Conservation (phyloP, 345 rosid genomes). For the Melastoma malabathricum region DNA sequence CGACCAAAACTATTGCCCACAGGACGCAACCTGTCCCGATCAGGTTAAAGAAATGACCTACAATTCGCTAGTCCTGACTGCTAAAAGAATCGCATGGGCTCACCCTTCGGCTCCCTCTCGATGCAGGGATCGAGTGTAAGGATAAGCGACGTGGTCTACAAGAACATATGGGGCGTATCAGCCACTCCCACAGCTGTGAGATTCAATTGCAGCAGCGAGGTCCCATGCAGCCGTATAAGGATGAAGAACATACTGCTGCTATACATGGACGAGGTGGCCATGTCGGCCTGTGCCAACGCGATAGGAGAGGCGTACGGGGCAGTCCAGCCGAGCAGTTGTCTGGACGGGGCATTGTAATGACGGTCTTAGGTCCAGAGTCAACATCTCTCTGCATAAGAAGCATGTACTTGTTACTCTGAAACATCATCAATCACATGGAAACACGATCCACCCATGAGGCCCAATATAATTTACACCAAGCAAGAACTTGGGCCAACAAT, state of each 20-base stretch:
- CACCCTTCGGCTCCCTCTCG: not conserved
- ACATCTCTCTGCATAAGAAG: too few species aligned
- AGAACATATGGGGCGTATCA: conserved; percentile 26
- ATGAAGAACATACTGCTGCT: conserved; percentile 18
- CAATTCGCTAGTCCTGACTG: not conserved
- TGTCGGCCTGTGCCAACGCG: conserved; percentile 20
- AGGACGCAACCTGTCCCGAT: conserved; percentile 26
- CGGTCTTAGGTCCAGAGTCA: too few species aligned
- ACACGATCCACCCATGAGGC: too few species aligned
- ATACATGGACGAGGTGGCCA: conserved; percentile 11
- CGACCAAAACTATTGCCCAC: conserved; percentile 55
- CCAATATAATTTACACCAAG: too few species aligned
- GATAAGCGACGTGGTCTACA: conserved; percentile 19
- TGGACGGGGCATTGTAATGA: conserved; percentile 2
- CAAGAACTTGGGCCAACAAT: too few species aligned
- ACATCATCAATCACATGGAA: too few species aligned
- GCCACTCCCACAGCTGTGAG: conserved; percentile 23
- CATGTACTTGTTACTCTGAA: too few species aligned
- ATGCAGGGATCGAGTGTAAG: conserved; percentile 17
- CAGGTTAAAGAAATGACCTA: conserved; percentile 17
- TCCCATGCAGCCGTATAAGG: conserved; percentile 20
- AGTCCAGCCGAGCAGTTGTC: conserved; percentile 18
- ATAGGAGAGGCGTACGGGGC: conserved; percentile 13
- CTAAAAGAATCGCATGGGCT: not conserved
- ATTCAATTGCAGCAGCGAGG: conserved; percentile 21